Base-by-base conservation (phyloP, 2,329 filamentous ascomycete species). In the Hymenoscyphus fraxineus region DNA sequence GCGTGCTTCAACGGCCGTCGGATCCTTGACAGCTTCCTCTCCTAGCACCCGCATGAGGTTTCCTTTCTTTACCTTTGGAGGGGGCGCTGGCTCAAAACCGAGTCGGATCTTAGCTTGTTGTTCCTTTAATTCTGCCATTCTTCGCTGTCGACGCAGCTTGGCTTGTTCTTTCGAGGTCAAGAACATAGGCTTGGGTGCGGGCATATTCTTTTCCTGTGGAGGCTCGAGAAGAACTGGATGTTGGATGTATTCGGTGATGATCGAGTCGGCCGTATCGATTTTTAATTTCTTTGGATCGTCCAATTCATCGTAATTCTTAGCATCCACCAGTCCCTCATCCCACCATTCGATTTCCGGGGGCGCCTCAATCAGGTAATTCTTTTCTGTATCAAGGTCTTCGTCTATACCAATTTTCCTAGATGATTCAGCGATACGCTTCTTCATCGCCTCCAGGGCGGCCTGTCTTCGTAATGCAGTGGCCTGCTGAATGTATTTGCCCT, bases 31-130 rank as follows among this genome's bases (percentile, higher is more conserved):
- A 19, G 89, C 89, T 64, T 76, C 75, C 65, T 97, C 92, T 67
- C 95, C 95, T 63, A 97, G 83, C 38, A 99, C 95, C 64, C 93
- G 89, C 95, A 99, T 99, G 75, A 99, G 85, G 77, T 99, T 99
- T 64, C 90, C 91, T 78, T 96, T 96, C 80, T 97, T 98, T 71
- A 99, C 92, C 78, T 98, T 99, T 12, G 95, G 94, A 32, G 93
- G 90, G 35, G 93, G 93, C 22, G 94, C 92, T 2, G 93, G 92
- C 66, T 94, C 89, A 15, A 99, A 83, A 22, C 95, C 95, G 12
- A 99, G 82, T 65, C 94, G 86, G 67, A 98, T 95, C 80, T 99
- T 98, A 44, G 94, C 93, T 78, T 99, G 95, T 74, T 93, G 89
- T 78, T 99, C 96, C 77, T 98, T 98, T 68, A 96, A 82, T 68